A percentile compares a stretch with the other conserved stretches of the same genome.
Evolutionary conservation across 2,329 filamentous ascomycete species (phyloP).

Genomic region (Claviceps humidiphila): DNA sequence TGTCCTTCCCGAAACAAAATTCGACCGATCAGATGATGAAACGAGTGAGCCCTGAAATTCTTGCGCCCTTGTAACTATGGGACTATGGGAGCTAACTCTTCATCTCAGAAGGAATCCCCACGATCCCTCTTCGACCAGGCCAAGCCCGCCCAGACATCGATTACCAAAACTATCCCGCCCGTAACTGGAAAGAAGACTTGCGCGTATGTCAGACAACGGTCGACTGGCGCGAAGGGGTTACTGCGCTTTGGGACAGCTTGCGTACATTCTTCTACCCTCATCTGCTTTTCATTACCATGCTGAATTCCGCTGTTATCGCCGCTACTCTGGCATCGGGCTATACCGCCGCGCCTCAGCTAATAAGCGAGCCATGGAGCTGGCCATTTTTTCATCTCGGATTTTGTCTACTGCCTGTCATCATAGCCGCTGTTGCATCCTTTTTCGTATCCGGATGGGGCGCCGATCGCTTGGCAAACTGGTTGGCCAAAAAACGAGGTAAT

Average conservation of each 20-base stretch:
- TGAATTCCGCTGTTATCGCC: constrained; percentile 2
- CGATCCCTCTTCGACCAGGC: neutral
- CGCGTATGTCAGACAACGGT: neutral
- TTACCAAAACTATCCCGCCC: neutral
- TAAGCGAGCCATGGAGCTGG: constrained; percentile 1
- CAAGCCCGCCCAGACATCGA: neutral
- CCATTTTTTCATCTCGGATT: constrained; percentile 1
- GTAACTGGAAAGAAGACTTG: neutral
- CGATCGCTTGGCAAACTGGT: constrained; percentile 1
- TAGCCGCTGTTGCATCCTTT: neutral
- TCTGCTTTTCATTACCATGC: constrained; percentile 2
- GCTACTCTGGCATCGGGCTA: constrained; percentile 1
- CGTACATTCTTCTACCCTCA: constrained; percentile 3
- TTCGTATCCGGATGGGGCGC: constrained; percentile 1
- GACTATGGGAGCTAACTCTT: neutral
- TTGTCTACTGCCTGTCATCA: constrained; percentile 1
- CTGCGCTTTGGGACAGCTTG: constrained; percentile 1
- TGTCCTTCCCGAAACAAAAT: constrained; percentile 1
- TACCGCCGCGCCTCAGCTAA: neutral
- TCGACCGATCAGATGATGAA: neutral
- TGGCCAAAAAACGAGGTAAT: constrained; percentile 1
- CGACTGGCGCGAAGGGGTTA: neutral
- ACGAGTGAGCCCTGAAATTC: neutral
- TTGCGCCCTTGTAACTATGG: neutral
- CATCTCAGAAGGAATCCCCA: neutral